A percentile compares a stretch with the other conserved stretches of the same genome.
Conservation (phyloP, 176 grass and related monocot genomes). For the Rhynchospora breviuscula region DNA sequence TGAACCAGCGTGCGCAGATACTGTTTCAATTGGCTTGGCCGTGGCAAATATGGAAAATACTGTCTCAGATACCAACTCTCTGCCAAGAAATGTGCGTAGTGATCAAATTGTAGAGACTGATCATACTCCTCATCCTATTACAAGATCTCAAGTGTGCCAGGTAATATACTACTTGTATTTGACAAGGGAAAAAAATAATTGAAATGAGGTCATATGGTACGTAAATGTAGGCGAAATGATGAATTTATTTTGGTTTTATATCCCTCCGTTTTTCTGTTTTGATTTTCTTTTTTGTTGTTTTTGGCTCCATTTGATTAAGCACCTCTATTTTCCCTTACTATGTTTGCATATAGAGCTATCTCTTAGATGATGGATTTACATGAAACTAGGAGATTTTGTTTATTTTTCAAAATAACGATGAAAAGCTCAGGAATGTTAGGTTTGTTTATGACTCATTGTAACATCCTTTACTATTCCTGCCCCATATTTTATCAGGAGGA, state of each 20-base stretch:
- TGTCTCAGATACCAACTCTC: not conserved
- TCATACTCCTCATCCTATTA: not conserved
- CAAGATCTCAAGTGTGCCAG: not conserved
- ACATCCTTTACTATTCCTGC: no score
- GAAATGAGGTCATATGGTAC: not conserved
- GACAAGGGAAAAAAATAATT: not conserved
- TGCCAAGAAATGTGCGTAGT: not conserved
- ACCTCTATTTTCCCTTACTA: no score
- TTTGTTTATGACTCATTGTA: not conserved
- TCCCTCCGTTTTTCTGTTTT: no score
- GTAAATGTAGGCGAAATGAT: no score
- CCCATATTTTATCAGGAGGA: no score
- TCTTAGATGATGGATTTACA: not conserved
- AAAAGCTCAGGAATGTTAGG: not conserved
- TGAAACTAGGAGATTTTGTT: not conserved
- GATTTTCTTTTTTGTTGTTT: not conserved
- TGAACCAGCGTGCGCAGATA: not conserved
- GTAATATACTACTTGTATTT: not conserved
- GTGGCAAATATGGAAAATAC: not conserved
- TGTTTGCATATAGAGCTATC: no score
- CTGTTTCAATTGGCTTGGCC: not conserved
- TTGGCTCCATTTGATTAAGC: not conserved
- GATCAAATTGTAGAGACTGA: constrained; percentile 15
- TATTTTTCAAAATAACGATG: not conserved
- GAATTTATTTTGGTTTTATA: no score